Evolutionary conservation across 352 stramenopile genomes (phyloP), one percentile per base, ranked within the genome.

Genomic region (Phytophthora parvispora): DNA sequence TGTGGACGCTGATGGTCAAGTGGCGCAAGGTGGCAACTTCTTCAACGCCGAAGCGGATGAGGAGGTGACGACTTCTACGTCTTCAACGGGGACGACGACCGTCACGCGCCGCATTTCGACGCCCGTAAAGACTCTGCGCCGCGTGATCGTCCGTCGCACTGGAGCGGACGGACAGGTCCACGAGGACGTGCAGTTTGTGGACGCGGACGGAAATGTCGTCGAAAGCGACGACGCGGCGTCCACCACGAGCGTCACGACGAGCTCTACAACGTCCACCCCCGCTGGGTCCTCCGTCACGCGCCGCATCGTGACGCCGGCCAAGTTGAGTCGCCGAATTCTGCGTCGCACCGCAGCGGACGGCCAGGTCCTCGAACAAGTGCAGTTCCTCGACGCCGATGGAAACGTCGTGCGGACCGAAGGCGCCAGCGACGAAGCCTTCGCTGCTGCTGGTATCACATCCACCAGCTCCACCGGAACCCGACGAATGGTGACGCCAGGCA

Each of bases 331-430:
- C 7, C 64, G 61, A 9, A 61, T 43, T n/a, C 34, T 77, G n/a
- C 69, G 69, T 55, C 69, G 64, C 3, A 72, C 67, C 32, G 64
- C 53, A 36, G 49, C 48, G 6, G 58, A 72, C 18, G 64, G 69
- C 3, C 45, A 67, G 45, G 54, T 72, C 12, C 29, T 63, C 27
- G 60, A 75, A 50, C 20, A 72, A 60, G 60, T 75, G 8, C 54
- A 78, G 49, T 78, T 69, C 25, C 40, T 83, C 13, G 63, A 71
- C 20, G 56, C 43, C 18, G 60, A 72, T 32, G 63, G 59, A 29
- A 74, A 75, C 27, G 32, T 77, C 25, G 65, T 77, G 25, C 18
- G 42, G 25, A 60, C 62, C 25, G 55, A 77, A 64, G 60, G 66
- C 38, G 38, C 16, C 38, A 45, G 38, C 24, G 47, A 29, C n/a